These are phyloP conservation scores for Leucaena leucocephala DNA, from an alignment of 306 rosid species.

Conservation along the genomic window DNA sequence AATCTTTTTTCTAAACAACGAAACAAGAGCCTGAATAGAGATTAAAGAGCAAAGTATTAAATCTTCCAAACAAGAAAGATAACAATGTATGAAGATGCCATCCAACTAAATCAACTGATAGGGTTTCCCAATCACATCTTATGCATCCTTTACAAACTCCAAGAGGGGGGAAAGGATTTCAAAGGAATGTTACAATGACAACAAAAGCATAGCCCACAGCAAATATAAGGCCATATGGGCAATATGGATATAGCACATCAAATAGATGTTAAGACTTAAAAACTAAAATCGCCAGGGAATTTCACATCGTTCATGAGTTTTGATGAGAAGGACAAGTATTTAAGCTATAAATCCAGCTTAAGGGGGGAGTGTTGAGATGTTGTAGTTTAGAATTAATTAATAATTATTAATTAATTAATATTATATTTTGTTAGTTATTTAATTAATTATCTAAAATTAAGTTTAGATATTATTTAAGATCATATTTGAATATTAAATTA, in stretches of 20 bases:
- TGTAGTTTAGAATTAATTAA: too few species aligned
- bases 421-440: too few species aligned
- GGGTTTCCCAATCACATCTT: not conserved
- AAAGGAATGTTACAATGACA: not conserved
- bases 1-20: not conserved
- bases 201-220: not conserved
- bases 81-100: not conserved
- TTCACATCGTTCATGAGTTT: conserved; percentile 6
- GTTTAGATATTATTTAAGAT: too few species aligned
- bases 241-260: conserved; percentile 18
- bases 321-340: too few species aligned
- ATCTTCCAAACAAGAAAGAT: not conserved
- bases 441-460: too few species aligned
- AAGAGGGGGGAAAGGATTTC: not conserved
- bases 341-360: too few species aligned
- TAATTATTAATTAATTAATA: too few species aligned
- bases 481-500: too few species aligned
- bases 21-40: not conserved
- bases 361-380: too few species aligned
- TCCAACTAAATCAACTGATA: conserved; percentile 27
- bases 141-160: conserved; percentile 6
- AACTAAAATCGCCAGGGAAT: not conserved
- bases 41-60: conserved; percentile 2
- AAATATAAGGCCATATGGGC: not conserved
- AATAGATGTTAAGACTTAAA: not conserved